phyloP scores from a whole-genome alignment of 169 alveolate genomes.

The Neospora caninum region DNA sequence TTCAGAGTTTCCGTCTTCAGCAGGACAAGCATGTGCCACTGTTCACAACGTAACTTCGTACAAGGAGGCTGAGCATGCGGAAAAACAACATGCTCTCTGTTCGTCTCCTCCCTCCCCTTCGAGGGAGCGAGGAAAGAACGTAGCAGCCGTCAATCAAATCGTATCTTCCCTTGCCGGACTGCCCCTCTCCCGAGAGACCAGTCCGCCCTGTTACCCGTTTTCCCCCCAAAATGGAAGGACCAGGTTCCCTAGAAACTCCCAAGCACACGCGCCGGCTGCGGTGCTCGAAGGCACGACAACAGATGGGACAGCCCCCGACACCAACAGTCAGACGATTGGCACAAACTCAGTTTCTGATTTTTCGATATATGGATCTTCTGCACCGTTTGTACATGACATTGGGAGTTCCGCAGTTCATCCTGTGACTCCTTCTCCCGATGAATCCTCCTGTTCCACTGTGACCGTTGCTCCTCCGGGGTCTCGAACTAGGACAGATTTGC shows the following conservation, averaged over 20 bases:
- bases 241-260: neutral
- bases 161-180: neutral
- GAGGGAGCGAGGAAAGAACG: neutral
- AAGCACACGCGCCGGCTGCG: neutral
- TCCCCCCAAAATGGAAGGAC: neutral
- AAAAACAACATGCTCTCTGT: no score
- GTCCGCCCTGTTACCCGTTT: neutral
- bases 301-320: neutral
- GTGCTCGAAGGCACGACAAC: neutral
- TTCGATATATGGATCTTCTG: neutral
- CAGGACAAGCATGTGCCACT: no score
- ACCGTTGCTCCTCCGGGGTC: no score
- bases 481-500: no score
- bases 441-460: no score
- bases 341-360: neutral
- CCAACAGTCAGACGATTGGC: neutral
- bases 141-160: neutral
- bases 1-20: no score
- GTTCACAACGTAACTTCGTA: no score
- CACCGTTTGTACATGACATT: no score
- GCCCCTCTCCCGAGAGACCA: neutral
- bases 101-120: no score
- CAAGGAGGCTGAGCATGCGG: no score
- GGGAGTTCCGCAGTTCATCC: no score
- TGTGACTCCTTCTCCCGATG: no score